These are phyloP conservation scores for Linnemannia schmuckeri DNA, from an alignment of 192 early-diverging fungal genomes.

Conservation along the genomic window DNA sequence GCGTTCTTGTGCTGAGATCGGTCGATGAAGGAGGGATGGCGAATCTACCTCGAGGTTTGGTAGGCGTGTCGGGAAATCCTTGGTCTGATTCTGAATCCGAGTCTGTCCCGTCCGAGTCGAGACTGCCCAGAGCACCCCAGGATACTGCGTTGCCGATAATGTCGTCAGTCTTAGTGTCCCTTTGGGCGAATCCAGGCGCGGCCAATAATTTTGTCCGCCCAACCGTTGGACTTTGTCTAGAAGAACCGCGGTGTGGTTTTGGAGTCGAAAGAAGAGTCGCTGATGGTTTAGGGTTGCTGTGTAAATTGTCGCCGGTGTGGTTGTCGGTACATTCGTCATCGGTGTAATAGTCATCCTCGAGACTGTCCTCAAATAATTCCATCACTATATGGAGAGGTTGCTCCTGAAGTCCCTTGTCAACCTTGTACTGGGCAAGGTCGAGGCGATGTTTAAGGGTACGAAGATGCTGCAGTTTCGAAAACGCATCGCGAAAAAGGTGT, in stretches of 20 bases:
- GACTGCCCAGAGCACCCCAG: not conserved
- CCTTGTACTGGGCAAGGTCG: constrained; percentile 19
- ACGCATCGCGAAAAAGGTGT: not conserved
- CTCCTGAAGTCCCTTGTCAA: constrained; percentile 40
- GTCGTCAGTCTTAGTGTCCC: not conserved
- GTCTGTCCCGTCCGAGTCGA: not conserved
- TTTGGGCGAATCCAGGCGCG: not conserved
- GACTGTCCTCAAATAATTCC: constrained; percentile 39
- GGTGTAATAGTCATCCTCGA: constrained; percentile 15
- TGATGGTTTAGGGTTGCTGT: not conserved
- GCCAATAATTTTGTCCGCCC: not conserved
- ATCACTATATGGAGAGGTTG: constrained; percentile 43
- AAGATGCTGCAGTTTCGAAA: not conserved
- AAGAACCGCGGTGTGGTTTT: not conserved
- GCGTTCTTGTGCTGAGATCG: not conserved
- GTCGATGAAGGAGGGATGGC: not conserved
- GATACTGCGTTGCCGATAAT: not conserved
- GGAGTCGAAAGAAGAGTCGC: not conserved
- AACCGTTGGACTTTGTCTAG: not conserved
- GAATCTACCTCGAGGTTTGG: constrained; percentile 1
- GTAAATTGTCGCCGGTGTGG: not conserved
- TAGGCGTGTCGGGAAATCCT: not conserved
- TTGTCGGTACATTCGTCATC: not conserved
- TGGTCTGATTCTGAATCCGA: not conserved
- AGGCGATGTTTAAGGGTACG: constrained; percentile 14